Base-by-base conservation (phyloP, 768 basidiomycete species). In the Chalciporus pseudorubinellus region DNA sequence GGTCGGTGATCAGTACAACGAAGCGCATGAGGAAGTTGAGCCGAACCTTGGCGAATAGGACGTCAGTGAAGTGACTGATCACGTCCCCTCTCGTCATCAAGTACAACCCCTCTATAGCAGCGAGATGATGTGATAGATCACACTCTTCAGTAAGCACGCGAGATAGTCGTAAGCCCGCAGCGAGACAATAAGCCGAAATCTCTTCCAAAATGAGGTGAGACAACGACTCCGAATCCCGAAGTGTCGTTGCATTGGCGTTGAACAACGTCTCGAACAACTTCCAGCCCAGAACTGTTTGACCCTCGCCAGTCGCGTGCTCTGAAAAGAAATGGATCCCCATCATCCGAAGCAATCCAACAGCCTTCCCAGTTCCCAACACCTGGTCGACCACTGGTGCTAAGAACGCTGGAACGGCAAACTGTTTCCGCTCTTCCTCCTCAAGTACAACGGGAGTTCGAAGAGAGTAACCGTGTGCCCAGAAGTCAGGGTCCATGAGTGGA, bases 1-100 rank as follows among this genome's bases (percentile, higher is more conserved):
- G n/a, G n/a, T n/a, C n/a, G n/a, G n/a, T n/a, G 46, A 28, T 40
- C 21, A 44, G 47, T 18, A 3, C 16, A 26, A 31, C 29, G 43
- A 33, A 12, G 18, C 40, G 16, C 31, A 29, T 3, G 12, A 42
- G 7, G 18, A 21, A 52, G 71, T 36, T 55, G 7, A n/a, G 21
- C 13, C 47, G 0, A 33, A 89, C 90, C 75, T 88, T 85, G 29
- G 78, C 76, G 62, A 92, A 92, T 26, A 92, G 55, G n/a, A 80
- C 66, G 60, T 89, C 89, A 9, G 82, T 72, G 55, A 89, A 89
- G 57, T 85, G 80, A 42, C 80, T 82, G 72, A 92, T 82, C 2
- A 79, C 76, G 59, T 93, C 90, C n/a, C 89, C 89, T 51, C 77
- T 74, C 36, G 82, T 75, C 87, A 89, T 92, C 53, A 93, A 67